phyloP scores from a whole-genome alignment of 192 early-diverging fungal species.

The Coemansia javaensis region DNA sequence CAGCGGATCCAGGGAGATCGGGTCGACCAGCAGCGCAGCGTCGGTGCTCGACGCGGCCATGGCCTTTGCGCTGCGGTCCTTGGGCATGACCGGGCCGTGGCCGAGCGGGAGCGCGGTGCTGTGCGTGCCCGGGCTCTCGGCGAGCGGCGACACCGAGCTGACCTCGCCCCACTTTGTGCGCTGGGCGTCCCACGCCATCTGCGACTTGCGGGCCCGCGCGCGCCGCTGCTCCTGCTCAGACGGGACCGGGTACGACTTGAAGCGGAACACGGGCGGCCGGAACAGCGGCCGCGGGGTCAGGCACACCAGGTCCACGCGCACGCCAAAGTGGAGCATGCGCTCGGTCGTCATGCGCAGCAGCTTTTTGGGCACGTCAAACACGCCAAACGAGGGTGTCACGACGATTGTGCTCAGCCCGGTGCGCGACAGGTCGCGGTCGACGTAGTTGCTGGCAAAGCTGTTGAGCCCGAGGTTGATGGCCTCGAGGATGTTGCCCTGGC shows the following conservation, averaged over 20 bases:
- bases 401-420: conserved; percentile 87
- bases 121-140: conserved; percentile 21
- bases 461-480: conserved; percentile 95
- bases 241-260: conserved; percentile 53
- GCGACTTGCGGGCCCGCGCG: conserved; percentile 4
- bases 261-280: conserved; percentile 83
- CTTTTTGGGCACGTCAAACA: conserved; percentile 82
- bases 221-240: conserved; percentile 34
- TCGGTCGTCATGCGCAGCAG: conserved; percentile 89
- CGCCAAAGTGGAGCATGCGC: conserved; percentile 87
- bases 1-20: conserved; percentile 40
- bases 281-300: conserved; percentile 82
- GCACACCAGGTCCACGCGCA: conserved; percentile 89
- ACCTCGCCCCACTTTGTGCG: conserved; percentile 22
- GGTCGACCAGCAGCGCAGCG: conserved; percentile 15
- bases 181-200: conserved; percentile 3
- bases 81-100: conserved; percentile 2
- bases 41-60: conserved; percentile 5
- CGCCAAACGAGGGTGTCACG: conserved; percentile 83
- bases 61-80: conserved; percentile 25
- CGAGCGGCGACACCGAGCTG: conserved; percentile 27
- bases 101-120: background rate
- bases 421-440: conserved; percentile 88
- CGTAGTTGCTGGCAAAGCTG: conserved; percentile 88
- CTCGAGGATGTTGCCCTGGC: conserved; percentile 92